Base-by-base conservation (phyloP, 2,329 filamentous ascomycete genomes). In the Chaetoscypha palmicola region DNA sequence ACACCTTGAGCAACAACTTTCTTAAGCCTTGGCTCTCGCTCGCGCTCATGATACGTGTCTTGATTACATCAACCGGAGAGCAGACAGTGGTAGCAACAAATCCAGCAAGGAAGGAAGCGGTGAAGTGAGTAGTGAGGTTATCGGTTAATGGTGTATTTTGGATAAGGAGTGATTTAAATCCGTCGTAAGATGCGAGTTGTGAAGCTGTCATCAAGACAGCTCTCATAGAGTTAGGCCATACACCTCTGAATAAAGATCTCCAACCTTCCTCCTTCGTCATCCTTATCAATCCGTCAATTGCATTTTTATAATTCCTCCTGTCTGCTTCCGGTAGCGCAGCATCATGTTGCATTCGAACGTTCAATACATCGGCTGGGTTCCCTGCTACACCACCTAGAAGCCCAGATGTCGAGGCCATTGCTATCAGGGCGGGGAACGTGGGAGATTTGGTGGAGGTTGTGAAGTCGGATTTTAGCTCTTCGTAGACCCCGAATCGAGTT, bases 271-370 rank as follows among this genome's bases (percentile, higher is more conserved):
- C 80, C 44, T 83, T 77, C n/a, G 82, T 76, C 86, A 97, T 95
- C 52, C 87, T 81, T 20, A 85, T 68, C 58, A 97, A 72, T 21
- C 92, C 92, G 62, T 97, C 83, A 37, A 96, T 64, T 2, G 90
- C 92, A 64, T 97, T 77, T 51, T 80, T 83, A 69, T 98, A 98
- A 66, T 94, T 92, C 45, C 91, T 78, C 37, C 87, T 80, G 59
- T 94, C 71, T 4, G 74, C 74, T 1, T 68, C 59, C 0, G 89
- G 85, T 1, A 96, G 77, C 0, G 88, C 80, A 2, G 86, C 82
- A 60, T 83, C 92, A 67, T 94, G 87, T 68, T 98, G 92, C 92
- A 98, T 98, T 54, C 92, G 87, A 38, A 98, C 92, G 66, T 98
- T 98, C 59, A 96, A 74, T 24, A 98, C 89, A 64, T 98, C 92